Evolutionary conservation across 2,329 filamentous ascomycete genomes (phyloP).

Genomic region (Fusarium mundagurra): DNA sequence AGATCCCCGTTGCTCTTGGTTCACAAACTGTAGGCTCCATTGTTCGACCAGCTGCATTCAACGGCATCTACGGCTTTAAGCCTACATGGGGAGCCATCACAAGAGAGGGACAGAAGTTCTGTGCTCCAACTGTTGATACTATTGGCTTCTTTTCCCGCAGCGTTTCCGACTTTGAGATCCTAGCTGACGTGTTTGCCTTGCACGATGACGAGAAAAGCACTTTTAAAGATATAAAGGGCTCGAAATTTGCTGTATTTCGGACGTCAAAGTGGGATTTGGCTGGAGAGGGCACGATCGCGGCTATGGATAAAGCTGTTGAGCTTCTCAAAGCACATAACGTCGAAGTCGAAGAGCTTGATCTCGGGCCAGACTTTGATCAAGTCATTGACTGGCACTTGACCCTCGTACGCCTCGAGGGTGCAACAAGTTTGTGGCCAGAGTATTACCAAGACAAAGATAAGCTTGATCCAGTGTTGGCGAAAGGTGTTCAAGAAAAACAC

Average conservation of each 20-base stretch:
- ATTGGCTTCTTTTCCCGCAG: conserved; percentile 68
- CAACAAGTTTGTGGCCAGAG: conserved; percentile 63
- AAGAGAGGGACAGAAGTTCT: conserved; percentile 69
- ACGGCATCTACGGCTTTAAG: conserved; percentile 72
- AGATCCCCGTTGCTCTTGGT: conserved; percentile 68
- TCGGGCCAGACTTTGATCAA: conserved; percentile 60
- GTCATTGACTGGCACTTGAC: conserved; percentile 63
- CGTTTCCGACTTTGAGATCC: conserved; percentile 65
- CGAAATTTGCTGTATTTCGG: conserved; percentile 64
- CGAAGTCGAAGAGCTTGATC: conserved; percentile 63
- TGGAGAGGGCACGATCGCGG: conserved; percentile 54
- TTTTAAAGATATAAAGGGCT: conserved; percentile 52
- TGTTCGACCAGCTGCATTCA: conserved; percentile 72
- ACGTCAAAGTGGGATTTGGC: conserved; percentile 63
- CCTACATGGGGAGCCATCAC: conserved; percentile 73
- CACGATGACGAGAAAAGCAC: conserved; percentile 56
- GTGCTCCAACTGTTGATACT: conserved; percentile 69
- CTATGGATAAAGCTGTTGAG: conserved; percentile 52
- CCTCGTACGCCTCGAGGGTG: conserved; percentile 62
- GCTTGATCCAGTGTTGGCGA: conserved; percentile 56
- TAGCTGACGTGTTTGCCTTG: conserved; percentile 64
- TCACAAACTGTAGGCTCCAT: conserved; percentile 74
- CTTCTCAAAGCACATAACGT: conserved; percentile 60
- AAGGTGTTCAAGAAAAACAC: conserved; percentile 60
- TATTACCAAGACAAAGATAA: conserved; percentile 59